These are phyloP conservation scores for Hypoxylon sp. DNA, from an alignment of 2,329 filamentous ascomycete genomes.

Conservation along the genomic window DNA sequence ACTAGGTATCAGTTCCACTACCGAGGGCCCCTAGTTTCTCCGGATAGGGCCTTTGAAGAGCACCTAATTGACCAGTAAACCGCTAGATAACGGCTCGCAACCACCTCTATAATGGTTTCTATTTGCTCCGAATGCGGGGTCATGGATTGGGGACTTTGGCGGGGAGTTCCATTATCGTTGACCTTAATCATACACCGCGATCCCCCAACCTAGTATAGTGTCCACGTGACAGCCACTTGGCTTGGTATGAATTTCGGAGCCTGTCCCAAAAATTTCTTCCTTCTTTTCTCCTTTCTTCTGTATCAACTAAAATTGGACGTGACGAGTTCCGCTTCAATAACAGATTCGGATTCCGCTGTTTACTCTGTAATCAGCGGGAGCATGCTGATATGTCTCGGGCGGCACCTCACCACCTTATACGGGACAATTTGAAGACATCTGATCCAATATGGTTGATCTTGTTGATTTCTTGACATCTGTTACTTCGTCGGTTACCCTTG, in stretches of 20 bases:
- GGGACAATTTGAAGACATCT: conserved; percentile 75
- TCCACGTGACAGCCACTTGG: conserved; percentile 33
- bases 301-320: conserved; percentile 83
- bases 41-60: conserved; percentile 6
- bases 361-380: conserved; percentile 60
- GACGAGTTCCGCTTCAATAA: conserved; percentile 77
- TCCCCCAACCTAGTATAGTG: conserved; percentile 10
- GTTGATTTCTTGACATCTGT: conserved; percentile 7
- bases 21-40: conserved; percentile 17
- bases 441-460: conserved; percentile 64
- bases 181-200: conserved; percentile 8
- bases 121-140: conserved; percentile 41
- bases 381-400: conserved; percentile 76
- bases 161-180: conserved; percentile 14
- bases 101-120: background rate
- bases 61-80: conserved; percentile 7
- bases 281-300: conserved; percentile 61
- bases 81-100: background rate
- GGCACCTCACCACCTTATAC: conserved; percentile 73
- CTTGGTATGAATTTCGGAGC: conserved; percentile 22
- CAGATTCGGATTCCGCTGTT: conserved; percentile 67
- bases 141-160: conserved; percentile 4
- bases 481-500: too few relatives aligned
- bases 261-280: conserved; percentile 33
- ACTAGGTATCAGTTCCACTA: conserved; percentile 1